Evolutionary conservation across 176 grass and related monocot species (phyloP).

Genomic region (Ensete glaucum): DNA sequence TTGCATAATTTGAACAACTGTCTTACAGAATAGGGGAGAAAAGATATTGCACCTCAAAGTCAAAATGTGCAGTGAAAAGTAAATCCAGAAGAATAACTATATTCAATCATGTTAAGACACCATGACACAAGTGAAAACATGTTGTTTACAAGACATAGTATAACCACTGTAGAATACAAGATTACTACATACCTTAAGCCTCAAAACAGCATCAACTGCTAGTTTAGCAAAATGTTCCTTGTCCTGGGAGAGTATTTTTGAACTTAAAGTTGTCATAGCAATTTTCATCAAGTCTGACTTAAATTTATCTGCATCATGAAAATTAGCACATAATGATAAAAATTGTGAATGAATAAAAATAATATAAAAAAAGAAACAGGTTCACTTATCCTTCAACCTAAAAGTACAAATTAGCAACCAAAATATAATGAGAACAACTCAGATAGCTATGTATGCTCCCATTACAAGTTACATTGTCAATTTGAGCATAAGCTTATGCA

Average conservation of each 20-base stretch:
- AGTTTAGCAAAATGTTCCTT: conserved; percentile 97
- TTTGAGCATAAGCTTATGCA: no score
- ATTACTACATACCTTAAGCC: conserved; percentile 65
- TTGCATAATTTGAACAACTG: no score
- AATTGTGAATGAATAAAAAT: neutral
- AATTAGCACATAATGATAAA: neutral
- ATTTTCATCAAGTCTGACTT: conserved; percentile 91
- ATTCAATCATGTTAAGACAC: no score
- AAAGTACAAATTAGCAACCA: neutral
- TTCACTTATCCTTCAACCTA: neutral
- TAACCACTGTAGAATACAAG: neutral
- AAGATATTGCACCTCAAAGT: no score
- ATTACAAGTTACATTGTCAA: no score
- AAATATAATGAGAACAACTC: neutral
- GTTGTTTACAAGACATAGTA: no score
- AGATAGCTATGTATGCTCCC: no score
- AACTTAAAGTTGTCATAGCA: conserved; percentile 92
- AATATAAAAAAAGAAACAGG: no score
- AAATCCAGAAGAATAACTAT: no score
- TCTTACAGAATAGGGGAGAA: no score
- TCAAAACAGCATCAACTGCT: conserved; percentile 93
- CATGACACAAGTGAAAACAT: no score
- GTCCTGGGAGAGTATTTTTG: conserved; percentile 95
- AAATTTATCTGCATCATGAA: conserved; percentile 61
- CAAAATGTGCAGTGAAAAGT: no score